Evolutionary conservation across 2,329 filamentous ascomycete species (phyloP), one percentile per base, ranked within the genome.

Genomic region (Fusarium concolor): DNA sequence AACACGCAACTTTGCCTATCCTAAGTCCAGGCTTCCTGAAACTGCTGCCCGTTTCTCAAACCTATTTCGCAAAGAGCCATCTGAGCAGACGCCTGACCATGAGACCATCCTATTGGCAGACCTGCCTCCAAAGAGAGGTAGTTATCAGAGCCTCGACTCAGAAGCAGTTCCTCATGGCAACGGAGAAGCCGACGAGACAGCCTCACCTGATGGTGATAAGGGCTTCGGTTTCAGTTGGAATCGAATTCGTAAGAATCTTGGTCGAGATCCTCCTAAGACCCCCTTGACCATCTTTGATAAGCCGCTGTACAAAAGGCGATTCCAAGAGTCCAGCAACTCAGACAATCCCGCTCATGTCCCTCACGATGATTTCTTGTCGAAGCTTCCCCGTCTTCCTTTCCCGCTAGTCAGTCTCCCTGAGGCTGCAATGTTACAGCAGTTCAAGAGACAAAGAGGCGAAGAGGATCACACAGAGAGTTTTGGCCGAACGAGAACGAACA

Each of bases 341-440:
- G 63, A 67, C 24, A 61, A 62, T 8, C 54, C 53, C 3, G 28
- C 53, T 4, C 67, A 71, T 47, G 58, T 71, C 15, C 62, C 69
- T 20, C 72, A 74, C 10, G 71, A 74, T 18, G 69, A 72, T 17
- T 71, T 71, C 10, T 20, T 68, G 9, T 57, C 58, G 18, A 67
- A 71, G 6, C 70, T 77, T 26, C 70, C 75, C 5, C 74, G 70
- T 3, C 71, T 80, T 3, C 78, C 75, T 2, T 80, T 81, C 35
- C 74, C 75, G 11, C 72, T 81, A 14, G 76, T 81, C 45, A 79
- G 79, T 52, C 68, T 81, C 17, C 75, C 76, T 2, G 79, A 80
- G 35, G 79, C 79, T 15, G 78, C 78, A 3, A 73, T 73, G 61
- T 28, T 77, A 18, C 79, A 80, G 44, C 72, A 72, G 10, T 69